Percentiles rank a stretch among this genome's conserved stretches.
Conservation (phyloP, 495 filamentous ascomycete species). For the Echria macrotheca region DNA sequence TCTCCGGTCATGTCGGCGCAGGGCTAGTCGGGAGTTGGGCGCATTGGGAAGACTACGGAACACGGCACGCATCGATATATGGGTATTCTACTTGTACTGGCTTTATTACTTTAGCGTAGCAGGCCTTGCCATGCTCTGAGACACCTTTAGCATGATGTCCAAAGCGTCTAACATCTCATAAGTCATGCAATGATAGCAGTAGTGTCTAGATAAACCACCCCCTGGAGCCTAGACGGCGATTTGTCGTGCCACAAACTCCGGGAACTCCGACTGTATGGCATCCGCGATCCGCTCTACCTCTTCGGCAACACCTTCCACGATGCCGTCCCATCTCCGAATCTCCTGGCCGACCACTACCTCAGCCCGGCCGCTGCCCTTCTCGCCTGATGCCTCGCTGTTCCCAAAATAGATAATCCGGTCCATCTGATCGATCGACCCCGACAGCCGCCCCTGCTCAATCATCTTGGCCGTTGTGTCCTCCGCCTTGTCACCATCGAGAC, state of each 20-base stretch:
- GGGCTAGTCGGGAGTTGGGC: too few species aligned
- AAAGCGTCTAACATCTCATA: too few species aligned
- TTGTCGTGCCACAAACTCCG: conserved; percentile 37
- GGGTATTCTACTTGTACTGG: too few species aligned
- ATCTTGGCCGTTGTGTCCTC: conserved; percentile 90
- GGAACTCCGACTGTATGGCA: conserved; percentile 64
- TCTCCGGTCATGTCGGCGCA: too few species aligned
- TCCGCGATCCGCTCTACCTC: conserved; percentile 83
- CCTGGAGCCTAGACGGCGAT: too few species aligned
- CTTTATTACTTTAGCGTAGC: too few species aligned
- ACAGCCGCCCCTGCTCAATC: conserved; percentile 87
- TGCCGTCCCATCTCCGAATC: conserved; percentile 81
- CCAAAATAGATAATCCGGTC: conserved; percentile 83
- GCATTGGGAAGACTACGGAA: too few species aligned
- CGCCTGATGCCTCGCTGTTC: conserved; percentile 58
- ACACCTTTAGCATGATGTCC: too few species aligned
- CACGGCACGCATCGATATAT: too few species aligned
- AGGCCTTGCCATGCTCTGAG: too few species aligned
- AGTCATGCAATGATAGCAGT: too few species aligned
- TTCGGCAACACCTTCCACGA: conserved; percentile 78
- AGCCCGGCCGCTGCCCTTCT: conserved; percentile 53
- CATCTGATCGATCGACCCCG: conserved; percentile 91
- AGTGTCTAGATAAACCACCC: too few species aligned
- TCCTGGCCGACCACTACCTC: conserved; percentile 58
- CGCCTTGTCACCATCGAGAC: conserved; percentile 72